Percentiles rank a stretch among this genome's conserved stretches.
These are phyloP conservation scores for Stramenopiles sp. DNA, from an alignment of 352 stramenopile genomes.

Conservation along the genomic window DNA sequence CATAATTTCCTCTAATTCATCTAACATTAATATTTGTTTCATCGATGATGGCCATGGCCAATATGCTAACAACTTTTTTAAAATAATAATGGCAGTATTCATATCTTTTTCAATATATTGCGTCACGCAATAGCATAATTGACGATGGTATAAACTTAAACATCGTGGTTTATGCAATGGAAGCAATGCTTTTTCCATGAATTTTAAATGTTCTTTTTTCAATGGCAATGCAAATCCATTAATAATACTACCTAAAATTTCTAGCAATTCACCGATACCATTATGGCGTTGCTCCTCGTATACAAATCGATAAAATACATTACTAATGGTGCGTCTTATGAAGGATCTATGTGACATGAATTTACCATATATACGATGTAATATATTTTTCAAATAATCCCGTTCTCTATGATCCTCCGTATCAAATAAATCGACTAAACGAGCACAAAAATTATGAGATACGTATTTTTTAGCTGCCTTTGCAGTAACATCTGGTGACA, in stretches of 20 bases:
- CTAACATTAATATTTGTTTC: constrained; percentile 86
- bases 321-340: constrained; percentile 89
- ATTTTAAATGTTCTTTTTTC: constrained; percentile 77
- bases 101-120: constrained; percentile 98
- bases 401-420: constrained; percentile 89
- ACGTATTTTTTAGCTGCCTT: constrained; percentile 95
- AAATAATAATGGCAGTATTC: constrained; percentile 78
- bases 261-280: constrained; percentile 85
- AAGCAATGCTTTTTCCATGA: background rate
- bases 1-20: constrained; percentile 94
- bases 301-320: constrained; percentile 96
- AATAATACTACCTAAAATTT: constrained; percentile 95
- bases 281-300: constrained; percentile 90
- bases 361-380: constrained; percentile 97
- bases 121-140: constrained; percentile 97
- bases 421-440: constrained; percentile 77
- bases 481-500: constrained; percentile 85
- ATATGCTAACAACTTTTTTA: constrained; percentile 77
- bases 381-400: constrained; percentile 97
- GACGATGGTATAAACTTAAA: constrained; percentile 90
- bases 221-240: constrained; percentile 98
- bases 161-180: constrained; percentile 87
- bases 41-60: constrained; percentile 78
- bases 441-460: constrained; percentile 85
- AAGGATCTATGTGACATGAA: constrained; percentile 95